Evolutionary conservation across 2,329 filamentous ascomycete genomes (phyloP).

Genomic region (Lojkania enalia): DNA sequence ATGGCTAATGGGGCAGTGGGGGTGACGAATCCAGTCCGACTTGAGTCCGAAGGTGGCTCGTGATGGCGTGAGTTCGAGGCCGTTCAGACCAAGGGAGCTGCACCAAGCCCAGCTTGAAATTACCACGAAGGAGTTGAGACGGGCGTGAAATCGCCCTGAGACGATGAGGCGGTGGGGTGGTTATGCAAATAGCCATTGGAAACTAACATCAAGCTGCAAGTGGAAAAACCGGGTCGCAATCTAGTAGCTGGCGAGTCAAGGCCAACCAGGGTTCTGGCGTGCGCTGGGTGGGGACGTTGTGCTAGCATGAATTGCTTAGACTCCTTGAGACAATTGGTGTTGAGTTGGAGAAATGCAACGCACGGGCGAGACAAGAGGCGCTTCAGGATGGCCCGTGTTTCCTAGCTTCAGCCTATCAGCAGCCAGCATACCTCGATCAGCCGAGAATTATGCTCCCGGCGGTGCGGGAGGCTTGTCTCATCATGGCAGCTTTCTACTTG

Average conservation of each 20-base stretch:
- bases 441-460: constrained; percentile 1
- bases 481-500: constrained; percentile 9
- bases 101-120: constrained; percentile 29
- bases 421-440: constrained; percentile 1
- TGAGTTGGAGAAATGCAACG: constrained; percentile 27
- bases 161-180: constrained; percentile 28
- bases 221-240: constrained; percentile 19
- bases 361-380: constrained; percentile 29
- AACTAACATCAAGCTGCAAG: constrained; percentile 9
- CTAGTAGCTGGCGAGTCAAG: constrained; percentile 16
- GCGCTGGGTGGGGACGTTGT: constrained; percentile 14
- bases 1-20: constrained; percentile 3
- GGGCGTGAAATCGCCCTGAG: constrained; percentile 32
- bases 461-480: neutral
- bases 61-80: constrained; percentile 36
- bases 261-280: constrained; percentile 31
- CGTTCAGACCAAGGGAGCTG: constrained; percentile 33
- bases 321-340: constrained; percentile 47
- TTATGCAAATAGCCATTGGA: constrained; percentile 33
- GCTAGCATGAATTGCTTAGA: constrained; percentile 29
- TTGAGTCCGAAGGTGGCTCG: constrained; percentile 20
- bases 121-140: constrained; percentile 39
- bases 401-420: constrained; percentile 12
- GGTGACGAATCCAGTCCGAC: constrained; percentile 21
- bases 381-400: constrained; percentile 15